Base-by-base conservation (phyloP, 2,329 filamentous ascomycete genomes). In the Davidsoniella neocaledoniae region DNA sequence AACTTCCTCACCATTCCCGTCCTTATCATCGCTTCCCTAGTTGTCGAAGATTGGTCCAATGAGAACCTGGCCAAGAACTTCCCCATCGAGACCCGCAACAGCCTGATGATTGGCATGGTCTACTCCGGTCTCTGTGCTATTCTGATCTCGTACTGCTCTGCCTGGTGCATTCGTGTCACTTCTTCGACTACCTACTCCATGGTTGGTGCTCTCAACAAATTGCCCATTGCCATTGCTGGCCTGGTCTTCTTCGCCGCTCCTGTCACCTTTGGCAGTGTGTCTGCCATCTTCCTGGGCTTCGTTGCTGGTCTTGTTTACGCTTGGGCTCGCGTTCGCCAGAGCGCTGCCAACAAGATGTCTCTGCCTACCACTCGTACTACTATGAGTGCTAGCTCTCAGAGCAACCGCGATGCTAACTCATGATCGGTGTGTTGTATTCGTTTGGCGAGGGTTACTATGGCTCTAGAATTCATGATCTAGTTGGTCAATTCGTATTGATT, bases 111-210 rank as follows among this genome's bases (percentile, higher is more conserved):
- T 53, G 85, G 88, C 61, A 95, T 96, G 85, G 69, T 96, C 60
- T 83, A 96, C 66, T 95, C 91, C 4, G 91, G 91, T 53, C 73
- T 95, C 49, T 88, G 81, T 36, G 85, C 88, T 46, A 88, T 96
- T 61, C 94, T 95, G 69, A 98, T 98, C 66, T 96, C 90, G n/a
- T 98, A 98, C 74, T 93, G 87, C 62, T 95, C 90, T 14, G 91
- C 91, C 37, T 98, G 91, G 91, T 96, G 91, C 63, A 93, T 98
- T 56, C 88, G 91, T 57, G 85, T 94, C 56, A 96, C 91, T 6
- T 94, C 88, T 0, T 95, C 88, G 16, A 98, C 91, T 7, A 98
- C 91, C 2, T 98, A 96, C 72, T 94, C 86, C 26, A 96, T 98
- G 90, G 91, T 96, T 51, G 91, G 91, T 55, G 86, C 90, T 16